phyloP scores from a whole-genome alignment of 768 basidiomycete species.

The Hypholoma sublateritium region DNA sequence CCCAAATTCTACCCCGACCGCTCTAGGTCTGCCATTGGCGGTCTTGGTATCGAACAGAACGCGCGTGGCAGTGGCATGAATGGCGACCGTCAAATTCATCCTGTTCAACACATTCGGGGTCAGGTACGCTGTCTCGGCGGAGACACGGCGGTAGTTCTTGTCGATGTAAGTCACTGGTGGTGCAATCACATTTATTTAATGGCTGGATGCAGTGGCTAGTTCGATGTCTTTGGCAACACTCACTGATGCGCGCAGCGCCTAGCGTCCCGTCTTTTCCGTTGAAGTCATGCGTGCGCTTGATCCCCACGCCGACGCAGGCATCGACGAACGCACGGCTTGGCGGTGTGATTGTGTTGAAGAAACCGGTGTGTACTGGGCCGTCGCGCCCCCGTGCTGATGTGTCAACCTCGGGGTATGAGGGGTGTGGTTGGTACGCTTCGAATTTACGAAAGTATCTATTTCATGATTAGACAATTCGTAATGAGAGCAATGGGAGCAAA shows the following conservation, averaged over 20 bases:
- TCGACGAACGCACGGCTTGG: slow-evolving; percentile 51
- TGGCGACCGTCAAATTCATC: slow-evolving; percentile 63
- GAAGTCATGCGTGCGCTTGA: slow-evolving; percentile 60
- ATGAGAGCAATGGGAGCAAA: neutral
- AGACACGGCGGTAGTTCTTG: slow-evolving; percentile 49
- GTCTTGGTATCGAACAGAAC: slow-evolving; percentile 50
- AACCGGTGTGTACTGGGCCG: slow-evolving; percentile 63
- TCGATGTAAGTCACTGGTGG: slow-evolving; percentile 67
- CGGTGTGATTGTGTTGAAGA: slow-evolving; percentile 46
- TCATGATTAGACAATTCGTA: neutral
- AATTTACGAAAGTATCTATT: slow-evolving; percentile 68
- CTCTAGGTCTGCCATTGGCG: slow-evolving; percentile 38
- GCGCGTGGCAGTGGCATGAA: slow-evolving; percentile 53
- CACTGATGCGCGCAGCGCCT: slow-evolving; percentile 58
- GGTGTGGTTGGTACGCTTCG: slow-evolving; percentile 55
- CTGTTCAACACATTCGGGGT: slow-evolving; percentile 61
- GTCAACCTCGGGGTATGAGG: slow-evolving; percentile 53
- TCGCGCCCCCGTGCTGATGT: slow-evolving; percentile 41
- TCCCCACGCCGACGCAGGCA: slow-evolving; percentile 51
- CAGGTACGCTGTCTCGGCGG: slow-evolving; percentile 66
- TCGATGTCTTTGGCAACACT: slow-evolving; percentile 12
- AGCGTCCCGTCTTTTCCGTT: slow-evolving; percentile 56
- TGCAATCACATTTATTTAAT: too few relatives aligned
- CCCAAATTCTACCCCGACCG: slow-evolving; percentile 63
- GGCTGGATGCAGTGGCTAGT: neutral